phyloP scores from a whole-genome alignment of 768 basidiomycete species.

The Wakefieldia striispora region DNA sequence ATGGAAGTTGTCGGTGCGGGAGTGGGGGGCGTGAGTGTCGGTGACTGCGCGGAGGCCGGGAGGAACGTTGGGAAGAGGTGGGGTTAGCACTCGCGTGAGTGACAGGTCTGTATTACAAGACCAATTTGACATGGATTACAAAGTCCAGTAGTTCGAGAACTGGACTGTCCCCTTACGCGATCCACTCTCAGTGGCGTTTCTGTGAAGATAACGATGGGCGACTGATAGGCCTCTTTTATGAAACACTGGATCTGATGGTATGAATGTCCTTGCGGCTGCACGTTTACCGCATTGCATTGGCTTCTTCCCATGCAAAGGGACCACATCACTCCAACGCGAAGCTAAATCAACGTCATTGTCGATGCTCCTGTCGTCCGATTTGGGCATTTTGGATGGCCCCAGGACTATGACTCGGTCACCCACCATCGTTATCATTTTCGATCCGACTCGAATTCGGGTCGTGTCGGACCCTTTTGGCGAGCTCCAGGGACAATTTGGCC shows the following conservation, averaged over 20 bases:
- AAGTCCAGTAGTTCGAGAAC: conserved; percentile 11
- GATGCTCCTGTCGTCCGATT: conserved; percentile 4
- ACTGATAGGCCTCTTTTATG: conserved; percentile 7
- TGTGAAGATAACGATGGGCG: conserved; percentile 4
- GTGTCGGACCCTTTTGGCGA: neutral
- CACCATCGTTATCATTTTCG: neutral
- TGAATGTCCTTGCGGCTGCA: conserved; percentile 10
- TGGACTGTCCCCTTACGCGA: conserved; percentile 1
- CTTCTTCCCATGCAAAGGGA: conserved; percentile 7
- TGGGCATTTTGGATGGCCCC: neutral
- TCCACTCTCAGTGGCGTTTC: conserved; percentile 9
- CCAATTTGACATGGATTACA: conserved; percentile 12
- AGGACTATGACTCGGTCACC: neutral
- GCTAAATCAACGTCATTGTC: conserved; percentile 19
- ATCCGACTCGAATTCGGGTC: neutral
- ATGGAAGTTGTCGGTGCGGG: conserved; percentile 81
- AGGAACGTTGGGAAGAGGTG: conserved; percentile 50
- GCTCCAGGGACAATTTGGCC: neutral
- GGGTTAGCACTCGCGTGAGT: conserved; percentile 27
- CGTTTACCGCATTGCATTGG: conserved; percentile 25
- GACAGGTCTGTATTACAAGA: conserved; percentile 1
- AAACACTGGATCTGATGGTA: conserved; percentile 20
- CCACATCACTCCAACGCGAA: conserved; percentile 16
- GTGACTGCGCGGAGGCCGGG: conserved; percentile 80
- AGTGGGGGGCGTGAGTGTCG: conserved; percentile 82